Percentiles rank a stretch among this genome's conserved stretches.
phyloP scores from a whole-genome alignment of 257 asterid species.

The Haberlea rhodopensis region DNA sequence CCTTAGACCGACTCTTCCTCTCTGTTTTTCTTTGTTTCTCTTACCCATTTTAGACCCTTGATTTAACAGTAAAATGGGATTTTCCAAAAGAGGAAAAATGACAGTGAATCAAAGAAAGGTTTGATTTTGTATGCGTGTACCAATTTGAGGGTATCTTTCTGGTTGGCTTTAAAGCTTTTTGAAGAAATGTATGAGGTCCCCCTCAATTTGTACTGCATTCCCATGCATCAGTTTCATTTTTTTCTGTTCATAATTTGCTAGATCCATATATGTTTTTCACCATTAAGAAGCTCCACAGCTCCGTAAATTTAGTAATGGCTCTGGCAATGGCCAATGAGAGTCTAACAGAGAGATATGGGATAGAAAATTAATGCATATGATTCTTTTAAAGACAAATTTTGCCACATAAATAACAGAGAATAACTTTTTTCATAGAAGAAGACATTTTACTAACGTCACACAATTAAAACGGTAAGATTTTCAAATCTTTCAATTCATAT shows the following conservation, averaged over 20 bases:
- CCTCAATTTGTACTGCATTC: slow-evolving; percentile 31
- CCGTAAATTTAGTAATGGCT: not conserved
- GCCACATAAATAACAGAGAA: not conserved
- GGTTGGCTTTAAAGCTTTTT: slow-evolving; percentile 15
- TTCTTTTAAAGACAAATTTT: not conserved
- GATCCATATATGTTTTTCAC: not conserved
- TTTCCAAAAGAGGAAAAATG: slow-evolving; percentile 33
- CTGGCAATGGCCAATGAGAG: not conserved
- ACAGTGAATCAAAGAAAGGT: slow-evolving; percentile 28
- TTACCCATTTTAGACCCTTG: slow-evolving; percentile 21
- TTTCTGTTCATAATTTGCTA: slow-evolving; percentile 1
- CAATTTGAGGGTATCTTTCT: slow-evolving; percentile 28
- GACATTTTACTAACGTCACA: slow-evolving; percentile 3
- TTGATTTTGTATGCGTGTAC: slow-evolving; percentile 36
- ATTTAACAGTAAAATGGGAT: slow-evolving; percentile 27
- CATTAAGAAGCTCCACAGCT: not conserved
- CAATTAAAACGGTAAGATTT: slow-evolving; percentile 21
- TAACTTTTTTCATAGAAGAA: not conserved
- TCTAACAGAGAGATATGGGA: not conserved
- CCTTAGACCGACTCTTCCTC: slow-evolving; percentile 42
- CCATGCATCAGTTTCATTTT: slow-evolving; percentile 16
- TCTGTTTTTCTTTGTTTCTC: slow-evolving; percentile 15
- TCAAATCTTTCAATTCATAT: slow-evolving; percentile 32
- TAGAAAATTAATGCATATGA: not conserved
- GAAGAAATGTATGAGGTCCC: slow-evolving; percentile 23